Evolutionary conservation across 768 basidiomycete genomes (phyloP).

Genomic region (Suillus discolor): DNA sequence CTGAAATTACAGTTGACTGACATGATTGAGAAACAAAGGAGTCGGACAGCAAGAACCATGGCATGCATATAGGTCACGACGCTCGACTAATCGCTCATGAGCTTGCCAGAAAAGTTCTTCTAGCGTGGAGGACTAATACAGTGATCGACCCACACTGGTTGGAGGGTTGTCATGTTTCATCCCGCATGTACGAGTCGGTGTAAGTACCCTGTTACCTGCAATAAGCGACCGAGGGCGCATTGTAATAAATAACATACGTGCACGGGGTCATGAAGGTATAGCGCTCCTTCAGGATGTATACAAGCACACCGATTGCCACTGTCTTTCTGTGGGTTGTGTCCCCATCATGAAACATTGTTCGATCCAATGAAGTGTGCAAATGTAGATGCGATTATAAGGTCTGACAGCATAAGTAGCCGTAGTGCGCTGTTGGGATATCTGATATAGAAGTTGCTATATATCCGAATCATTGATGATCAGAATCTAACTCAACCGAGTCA

Average conservation of each 20-base stretch:
- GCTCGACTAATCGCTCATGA: too few species aligned
- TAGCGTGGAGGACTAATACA: too few species aligned
- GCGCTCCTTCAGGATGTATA: constrained; percentile 56
- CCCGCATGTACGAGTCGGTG: constrained; percentile 48
- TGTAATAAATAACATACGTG: constrained; percentile 33
- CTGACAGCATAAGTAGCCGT: background rate
- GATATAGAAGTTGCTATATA: background rate
- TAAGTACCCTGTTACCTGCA: constrained; percentile 39
- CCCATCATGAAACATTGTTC: background rate
- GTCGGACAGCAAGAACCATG: too few species aligned
- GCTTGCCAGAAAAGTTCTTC: too few species aligned
- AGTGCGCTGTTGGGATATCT: background rate
- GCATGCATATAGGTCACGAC: too few species aligned
- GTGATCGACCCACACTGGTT: too few species aligned
- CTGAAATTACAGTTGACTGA: too few species aligned
- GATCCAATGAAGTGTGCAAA: background rate
- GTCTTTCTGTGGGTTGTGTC: background rate
- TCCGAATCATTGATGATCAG: background rate
- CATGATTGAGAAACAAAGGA: too few species aligned
- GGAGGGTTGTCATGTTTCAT: too few species aligned
- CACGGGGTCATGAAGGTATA: constrained; percentile 48
- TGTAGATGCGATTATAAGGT: background rate
- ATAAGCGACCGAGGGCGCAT: background rate
- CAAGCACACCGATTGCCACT: constrained; percentile 37
- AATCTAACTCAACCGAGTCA: background rate